Conservation (phyloP, 768 basidiomycete species). For the Dendrothele bispora region DNA sequence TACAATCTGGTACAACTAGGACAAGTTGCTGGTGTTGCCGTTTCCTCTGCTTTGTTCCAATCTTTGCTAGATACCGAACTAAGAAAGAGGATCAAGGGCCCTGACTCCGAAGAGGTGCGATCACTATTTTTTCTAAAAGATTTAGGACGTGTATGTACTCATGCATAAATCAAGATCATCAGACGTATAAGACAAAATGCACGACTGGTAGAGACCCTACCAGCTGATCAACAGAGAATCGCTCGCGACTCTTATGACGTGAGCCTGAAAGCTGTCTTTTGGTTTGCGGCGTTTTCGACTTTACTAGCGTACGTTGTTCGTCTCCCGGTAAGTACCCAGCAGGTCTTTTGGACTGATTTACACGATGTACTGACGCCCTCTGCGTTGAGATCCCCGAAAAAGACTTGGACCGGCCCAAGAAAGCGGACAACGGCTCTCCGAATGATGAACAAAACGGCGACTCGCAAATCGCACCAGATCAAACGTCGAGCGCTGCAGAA, state of each 20-base stretch:
- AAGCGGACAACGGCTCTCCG: too few relatives aligned
- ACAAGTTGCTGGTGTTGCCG: constrained; percentile 61
- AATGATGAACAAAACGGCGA: too few relatives aligned
- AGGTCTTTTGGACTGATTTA: background rate
- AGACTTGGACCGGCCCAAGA: too few relatives aligned
- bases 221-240: constrained; percentile 46
- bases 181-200: constrained; percentile 60
- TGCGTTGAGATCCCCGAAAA: constrained; percentile 34
- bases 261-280: constrained; percentile 60
- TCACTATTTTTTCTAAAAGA: background rate
- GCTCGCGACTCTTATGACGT: constrained; percentile 62
- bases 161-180: constrained; percentile 57
- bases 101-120: constrained; percentile 44
- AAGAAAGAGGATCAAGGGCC: constrained; percentile 39
- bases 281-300: constrained; percentile 55
- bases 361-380: background rate
- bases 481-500: too few relatives aligned
- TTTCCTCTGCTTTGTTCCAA: constrained; percentile 62
- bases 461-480: too few relatives aligned
- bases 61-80: constrained; percentile 46
- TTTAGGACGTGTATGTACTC: too few relatives aligned
- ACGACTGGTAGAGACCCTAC: constrained; percentile 49
- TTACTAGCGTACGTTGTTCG: constrained; percentile 58
- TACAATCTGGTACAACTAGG: constrained; percentile 25
- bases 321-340: constrained; percentile 46